Evolutionary conservation across 2,329 filamentous ascomycete genomes (phyloP), one percentile per base, ranked within the genome.

Genomic region (Trichoderma endophyticum): DNA sequence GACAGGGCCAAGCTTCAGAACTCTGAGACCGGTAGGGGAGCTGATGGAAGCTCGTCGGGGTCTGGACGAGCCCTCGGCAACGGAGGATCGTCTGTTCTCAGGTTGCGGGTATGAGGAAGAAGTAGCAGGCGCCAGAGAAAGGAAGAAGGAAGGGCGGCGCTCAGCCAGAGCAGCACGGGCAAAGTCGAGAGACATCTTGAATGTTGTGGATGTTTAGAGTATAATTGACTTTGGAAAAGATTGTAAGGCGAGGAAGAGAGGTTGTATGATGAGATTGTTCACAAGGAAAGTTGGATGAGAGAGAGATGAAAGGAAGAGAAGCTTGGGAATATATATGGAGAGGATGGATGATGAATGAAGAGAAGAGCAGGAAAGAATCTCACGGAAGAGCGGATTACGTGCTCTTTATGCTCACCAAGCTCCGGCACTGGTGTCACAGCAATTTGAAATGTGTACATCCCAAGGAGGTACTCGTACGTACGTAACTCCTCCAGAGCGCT

Each of bases 1-100:
- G 73, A 91, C 88, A 32, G 89, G 89, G 30, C 87, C 87, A 71
- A 91, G 87, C 84, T 90, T 90, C 75, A 91, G 86, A 79, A 91
- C 87, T 72, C 85, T 84, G 75, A 83, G 81, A 73, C 83, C 79
- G 69, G 75, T 77, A 76, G 71, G 73, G 76, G 80, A 87, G 74
- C 85, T 79, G 79, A 85, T 87, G 72, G 86, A 88, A 74, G 84
- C 86, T 79, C 88, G 87, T 78, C 87, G 84, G 76, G 78, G 78
- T 12, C 59, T 64, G 14, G 21, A 14, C 63, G 79, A 76, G 51
- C 74, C 73, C 64, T 75, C 72, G 57, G 32, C 74, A 6, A 56
- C 56, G 14, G 63, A 65, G 43, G 67, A 71, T 30, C 77, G 73
- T 60, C 67, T 39, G 36, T 39, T 79, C 74, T 78, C 77, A 39